Percentiles rank a stretch among this genome's conserved stretches.
Evolutionary conservation across 805 yeast species (phyloP).

Genomic region (Ogataea populi-albae): DNA sequence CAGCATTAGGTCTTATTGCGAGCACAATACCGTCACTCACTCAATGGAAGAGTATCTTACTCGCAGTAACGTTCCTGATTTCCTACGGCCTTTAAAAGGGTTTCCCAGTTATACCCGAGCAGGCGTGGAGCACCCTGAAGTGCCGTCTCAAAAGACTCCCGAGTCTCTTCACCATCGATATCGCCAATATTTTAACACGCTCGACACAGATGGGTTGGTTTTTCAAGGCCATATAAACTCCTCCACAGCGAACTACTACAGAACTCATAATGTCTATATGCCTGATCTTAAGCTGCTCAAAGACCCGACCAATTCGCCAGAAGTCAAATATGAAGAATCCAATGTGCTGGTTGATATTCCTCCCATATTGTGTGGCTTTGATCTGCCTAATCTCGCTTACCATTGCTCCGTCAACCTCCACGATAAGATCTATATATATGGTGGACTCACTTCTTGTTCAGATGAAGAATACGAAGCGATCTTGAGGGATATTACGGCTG

Average conservation of each 20-base stretch:
- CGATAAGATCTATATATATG: constrained; percentile 39
- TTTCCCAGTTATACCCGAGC: constrained; percentile 17
- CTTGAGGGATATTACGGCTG: constrained; percentile 28
- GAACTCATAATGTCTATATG: constrained; percentile 17
- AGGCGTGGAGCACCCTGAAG: constrained; percentile 3
- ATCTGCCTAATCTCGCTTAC: constrained; percentile 42
- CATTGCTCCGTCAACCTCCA: constrained; percentile 41
- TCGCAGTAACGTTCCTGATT: constrained; percentile 21
- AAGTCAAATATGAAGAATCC: constrained; percentile 5
- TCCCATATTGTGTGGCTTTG: constrained; percentile 35
- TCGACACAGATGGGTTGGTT: constrained; percentile 24
- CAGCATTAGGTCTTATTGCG: no score
- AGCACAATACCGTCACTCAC: neutral
- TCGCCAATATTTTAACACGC: constrained; percentile 24
- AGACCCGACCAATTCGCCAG: neutral
- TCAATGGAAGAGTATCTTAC: constrained; percentile 24
- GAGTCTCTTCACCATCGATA: constrained; percentile 13
- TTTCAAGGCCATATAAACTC: constrained; percentile 18
- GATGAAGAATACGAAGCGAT: constrained; percentile 24
- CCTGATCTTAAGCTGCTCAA: constrained; percentile 6
- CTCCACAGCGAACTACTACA: constrained; percentile 24
- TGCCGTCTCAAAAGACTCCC: neutral
- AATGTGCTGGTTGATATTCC: constrained; percentile 31
- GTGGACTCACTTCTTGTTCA: constrained; percentile 39
- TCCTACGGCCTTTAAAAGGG: constrained; percentile 15